These are phyloP conservation scores for Houttuynia cordata DNA, from an alignment of 164 flowering plant species.

Conservation along the genomic window DNA sequence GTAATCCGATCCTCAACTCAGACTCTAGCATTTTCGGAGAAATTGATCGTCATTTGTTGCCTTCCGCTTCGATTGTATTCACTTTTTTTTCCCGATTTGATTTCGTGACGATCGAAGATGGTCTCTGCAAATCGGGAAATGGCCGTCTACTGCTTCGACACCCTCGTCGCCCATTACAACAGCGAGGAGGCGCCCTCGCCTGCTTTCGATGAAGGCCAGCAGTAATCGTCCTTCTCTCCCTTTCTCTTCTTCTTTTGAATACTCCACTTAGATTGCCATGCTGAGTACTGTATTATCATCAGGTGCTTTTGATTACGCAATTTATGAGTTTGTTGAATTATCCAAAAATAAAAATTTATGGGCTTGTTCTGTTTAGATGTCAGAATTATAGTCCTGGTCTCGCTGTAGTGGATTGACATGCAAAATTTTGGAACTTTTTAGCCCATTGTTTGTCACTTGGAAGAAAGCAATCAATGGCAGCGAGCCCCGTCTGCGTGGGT, in stretches of 20 bases:
- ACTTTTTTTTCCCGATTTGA: too few relatives aligned
- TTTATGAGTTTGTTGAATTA: too few relatives aligned
- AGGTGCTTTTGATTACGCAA: too few relatives aligned
- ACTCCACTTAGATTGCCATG: neutral
- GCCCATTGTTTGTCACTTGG: conserved; percentile 99
- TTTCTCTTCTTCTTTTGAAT: too few relatives aligned
- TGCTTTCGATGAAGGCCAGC: conserved; percentile 75
- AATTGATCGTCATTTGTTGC: too few relatives aligned
- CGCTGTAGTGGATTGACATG: neutral
- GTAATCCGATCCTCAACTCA: too few relatives aligned
- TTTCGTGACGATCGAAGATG: conserved; percentile 26
- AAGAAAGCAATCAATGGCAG: conserved; percentile 84
- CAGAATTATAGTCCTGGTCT: neutral
- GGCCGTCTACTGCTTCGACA: conserved; percentile 91
- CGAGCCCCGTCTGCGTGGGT: conserved; percentile 96
- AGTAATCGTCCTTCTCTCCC: conserved; percentile 21
- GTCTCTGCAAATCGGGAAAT: conserved; percentile 91
- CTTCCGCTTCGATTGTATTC: too few relatives aligned
- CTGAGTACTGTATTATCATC: too few relatives aligned
- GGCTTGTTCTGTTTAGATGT: neutral
- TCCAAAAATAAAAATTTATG: too few relatives aligned
- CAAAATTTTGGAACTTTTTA: conserved; percentile 13
- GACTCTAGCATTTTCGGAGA: too few relatives aligned
- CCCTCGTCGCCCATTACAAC: conserved; percentile 85
- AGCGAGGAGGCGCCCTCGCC: conserved; percentile 66